phyloP scores from a whole-genome alignment of 805 yeast species.

The Cyberlindnera mrakii region DNA sequence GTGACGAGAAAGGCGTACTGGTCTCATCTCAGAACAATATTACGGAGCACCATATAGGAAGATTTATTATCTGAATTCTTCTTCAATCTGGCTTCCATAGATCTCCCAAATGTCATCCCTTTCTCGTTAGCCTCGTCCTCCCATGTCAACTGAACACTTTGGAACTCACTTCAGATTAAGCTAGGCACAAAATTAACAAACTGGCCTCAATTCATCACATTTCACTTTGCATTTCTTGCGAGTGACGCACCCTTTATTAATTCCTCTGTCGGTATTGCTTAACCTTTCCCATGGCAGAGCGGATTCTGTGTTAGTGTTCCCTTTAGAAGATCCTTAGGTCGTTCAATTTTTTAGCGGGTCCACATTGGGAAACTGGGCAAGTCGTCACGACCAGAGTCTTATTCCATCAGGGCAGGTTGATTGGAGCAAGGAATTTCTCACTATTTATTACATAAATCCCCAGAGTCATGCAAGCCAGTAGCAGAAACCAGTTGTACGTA shows the following conservation, averaged over 20 bases:
- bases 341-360: too few relatives aligned
- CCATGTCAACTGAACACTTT: conserved; percentile 24
- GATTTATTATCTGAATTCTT: conserved; percentile 1
- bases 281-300: conserved; percentile 16
- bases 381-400: too few relatives aligned
- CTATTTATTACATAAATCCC: too few relatives aligned
- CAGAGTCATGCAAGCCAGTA: too few relatives aligned
- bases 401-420: too few relatives aligned
- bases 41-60: background rate
- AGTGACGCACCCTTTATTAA: conserved; percentile 41
- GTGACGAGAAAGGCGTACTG: conserved; percentile 3
- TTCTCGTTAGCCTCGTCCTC: conserved; percentile 31
- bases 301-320: too few relatives aligned
- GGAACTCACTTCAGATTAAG: conserved; percentile 18
- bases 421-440: too few relatives aligned
- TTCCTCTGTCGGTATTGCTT: conserved; percentile 26
- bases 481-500: too few relatives aligned
- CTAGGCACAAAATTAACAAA: conserved; percentile 26
- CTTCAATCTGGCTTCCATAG: conserved; percentile 20
- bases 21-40: conserved; percentile 5
- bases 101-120: conserved; percentile 34
- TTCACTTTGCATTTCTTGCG: conserved; percentile 46
- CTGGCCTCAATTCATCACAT: conserved; percentile 34
- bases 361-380: too few relatives aligned
- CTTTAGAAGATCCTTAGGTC: too few relatives aligned